phyloP scores from a whole-genome alignment of 1,139 yeast species.

The Spathaspora sp. region DNA sequence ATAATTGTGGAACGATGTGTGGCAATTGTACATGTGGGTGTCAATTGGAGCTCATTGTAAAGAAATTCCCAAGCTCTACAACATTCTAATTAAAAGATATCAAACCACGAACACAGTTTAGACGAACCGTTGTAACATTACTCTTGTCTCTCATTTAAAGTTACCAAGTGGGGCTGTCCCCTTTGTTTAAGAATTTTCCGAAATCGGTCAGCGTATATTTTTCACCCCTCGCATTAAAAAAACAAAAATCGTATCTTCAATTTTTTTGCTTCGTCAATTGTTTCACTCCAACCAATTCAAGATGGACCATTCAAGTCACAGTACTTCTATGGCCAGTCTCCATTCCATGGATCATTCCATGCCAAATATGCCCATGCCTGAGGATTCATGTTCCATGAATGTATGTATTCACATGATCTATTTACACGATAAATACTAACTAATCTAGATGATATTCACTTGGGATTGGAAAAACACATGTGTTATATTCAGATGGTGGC shows the following conservation, averaged over 20 bases:
- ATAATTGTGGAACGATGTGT: no score
- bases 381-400: constrained; percentile 60
- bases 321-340: background rate
- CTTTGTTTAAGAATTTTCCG: no score
- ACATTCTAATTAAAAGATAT: no score
- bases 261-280: background rate
- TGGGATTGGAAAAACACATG: constrained; percentile 78
- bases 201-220: no score
- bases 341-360: constrained; percentile 30
- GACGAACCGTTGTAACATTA: no score
- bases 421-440: no score
- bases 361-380: constrained; percentile 28
- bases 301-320: constrained; percentile 9
- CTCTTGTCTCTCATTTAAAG: background rate
- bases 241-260: background rate
- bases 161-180: background rate
- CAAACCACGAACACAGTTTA: no score
- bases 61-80: no score
- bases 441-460: constrained; percentile 65
- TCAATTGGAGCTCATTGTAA: no score
- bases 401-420: constrained; percentile 10
- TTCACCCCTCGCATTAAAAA: background rate
- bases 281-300: constrained; percentile 1
- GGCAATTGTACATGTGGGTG: no score
- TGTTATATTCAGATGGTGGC: constrained; percentile 80